phyloP scores from a whole-genome alignment of 2,329 filamentous ascomycete species.

The Pseudocercospora fuligena region DNA sequence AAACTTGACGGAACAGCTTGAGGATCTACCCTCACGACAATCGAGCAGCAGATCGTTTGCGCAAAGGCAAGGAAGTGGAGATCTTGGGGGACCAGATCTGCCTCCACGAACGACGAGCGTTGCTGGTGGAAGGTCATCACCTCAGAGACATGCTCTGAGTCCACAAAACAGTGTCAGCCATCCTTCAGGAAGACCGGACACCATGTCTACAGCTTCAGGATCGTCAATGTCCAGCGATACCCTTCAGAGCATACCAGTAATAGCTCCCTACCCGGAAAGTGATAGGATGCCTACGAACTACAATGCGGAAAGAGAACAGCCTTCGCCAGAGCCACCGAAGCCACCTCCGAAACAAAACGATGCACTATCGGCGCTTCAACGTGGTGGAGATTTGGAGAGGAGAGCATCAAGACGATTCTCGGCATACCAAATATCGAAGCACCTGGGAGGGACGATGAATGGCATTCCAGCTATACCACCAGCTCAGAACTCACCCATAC shows the following conservation, averaged over 20 bases:
- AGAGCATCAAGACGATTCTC: slow-evolving; percentile 93
- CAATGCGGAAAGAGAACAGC: slow-evolving; percentile 39
- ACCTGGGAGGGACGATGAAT: slow-evolving; percentile 78
- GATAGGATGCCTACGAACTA: slow-evolving; percentile 52
- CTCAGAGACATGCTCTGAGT: slow-evolving; percentile 48
- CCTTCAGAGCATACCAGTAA: slow-evolving; percentile 75
- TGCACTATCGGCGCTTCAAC: slow-evolving; percentile 86
- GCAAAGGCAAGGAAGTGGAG: slow-evolving; percentile 48
- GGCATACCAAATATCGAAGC: slow-evolving; percentile 94
- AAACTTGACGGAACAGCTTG: slow-evolving; percentile 52
- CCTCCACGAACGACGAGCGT: slow-evolving; percentile 55
- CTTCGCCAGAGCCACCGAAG: slow-evolving; percentile 62
- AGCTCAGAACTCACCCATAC: slow-evolving; percentile 76
- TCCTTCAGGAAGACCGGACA: slow-evolving; percentile 26
- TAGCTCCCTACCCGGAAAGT: slow-evolving; percentile 73
- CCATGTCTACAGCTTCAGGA: slow-evolving; percentile 53
- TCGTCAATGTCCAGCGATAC: slow-evolving; percentile 74
- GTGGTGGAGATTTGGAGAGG: slow-evolving; percentile 89
- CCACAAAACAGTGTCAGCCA: slow-evolving; percentile 39
- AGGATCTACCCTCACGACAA: slow-evolving; percentile 46
- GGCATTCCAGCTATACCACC: slow-evolving; percentile 85
- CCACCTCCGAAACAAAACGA: slow-evolving; percentile 84
- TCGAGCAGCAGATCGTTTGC: slow-evolving; percentile 48
- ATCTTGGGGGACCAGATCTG: slow-evolving; percentile 49
- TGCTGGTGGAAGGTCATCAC: slow-evolving; percentile 48